Evolutionary conservation across 495 filamentous ascomycete genomes (phyloP).

Genomic region (Penicilliopsis zonata): DNA sequence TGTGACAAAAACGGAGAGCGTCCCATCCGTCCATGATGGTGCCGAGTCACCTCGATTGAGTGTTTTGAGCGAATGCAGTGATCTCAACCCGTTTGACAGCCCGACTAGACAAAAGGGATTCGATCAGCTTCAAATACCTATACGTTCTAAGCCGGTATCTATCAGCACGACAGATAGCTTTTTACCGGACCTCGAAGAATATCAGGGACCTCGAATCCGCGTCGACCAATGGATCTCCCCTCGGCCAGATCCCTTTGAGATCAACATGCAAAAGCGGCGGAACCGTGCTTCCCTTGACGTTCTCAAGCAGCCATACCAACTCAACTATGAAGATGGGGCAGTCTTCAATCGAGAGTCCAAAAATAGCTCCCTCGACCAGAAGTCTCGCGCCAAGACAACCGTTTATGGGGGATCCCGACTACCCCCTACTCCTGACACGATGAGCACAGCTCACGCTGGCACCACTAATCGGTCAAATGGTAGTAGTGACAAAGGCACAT

Average conservation of each 20-base stretch:
- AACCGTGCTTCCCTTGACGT: conserved; percentile 9
- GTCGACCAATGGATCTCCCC: conserved; percentile 23
- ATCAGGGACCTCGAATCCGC: neutral
- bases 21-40: conserved; percentile 20
- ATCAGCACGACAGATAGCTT: conserved; percentile 10
- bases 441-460: conserved; percentile 26
- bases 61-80: conserved; percentile 69
- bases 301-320: conserved; percentile 6
- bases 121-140: conserved; percentile 22
- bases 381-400: conserved; percentile 16
- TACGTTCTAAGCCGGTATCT: conserved; percentile 12
- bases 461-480: conserved; percentile 23
- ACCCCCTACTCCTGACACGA: conserved; percentile 34
- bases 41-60: conserved; percentile 54
- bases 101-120: conserved; percentile 8
- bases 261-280: conserved; percentile 10
- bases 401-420: conserved; percentile 23
- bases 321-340: conserved; percentile 10
- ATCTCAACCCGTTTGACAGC: conserved; percentile 50
- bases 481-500: conserved; percentile 16
- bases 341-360: conserved; percentile 2
- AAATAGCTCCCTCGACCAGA: conserved; percentile 11
- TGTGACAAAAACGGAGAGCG: conserved; percentile 26
- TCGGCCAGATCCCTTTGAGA: conserved; percentile 8
- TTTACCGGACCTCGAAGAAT: neutral